These are phyloP conservation scores for Linum tenue DNA, from an alignment of 345 rosid species.

Conservation along the genomic window DNA sequence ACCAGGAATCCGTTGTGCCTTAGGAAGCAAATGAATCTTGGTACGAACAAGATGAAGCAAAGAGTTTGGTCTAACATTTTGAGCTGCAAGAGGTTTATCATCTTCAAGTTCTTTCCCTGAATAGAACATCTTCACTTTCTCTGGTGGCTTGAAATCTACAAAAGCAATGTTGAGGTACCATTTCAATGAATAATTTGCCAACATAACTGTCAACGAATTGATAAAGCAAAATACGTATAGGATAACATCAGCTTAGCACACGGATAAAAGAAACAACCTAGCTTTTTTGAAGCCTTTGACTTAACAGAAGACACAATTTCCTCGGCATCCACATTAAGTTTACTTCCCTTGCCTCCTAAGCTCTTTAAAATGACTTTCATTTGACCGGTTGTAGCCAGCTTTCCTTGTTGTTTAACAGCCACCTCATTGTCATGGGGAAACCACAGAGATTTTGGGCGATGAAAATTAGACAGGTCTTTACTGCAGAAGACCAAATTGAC, in stretches of 20 bases:
- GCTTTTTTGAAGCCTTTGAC: conserved; percentile 83
- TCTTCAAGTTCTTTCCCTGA: conserved; percentile 90
- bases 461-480: conserved; percentile 90
- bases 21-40: conserved; percentile 66
- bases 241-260: conserved; percentile 2
- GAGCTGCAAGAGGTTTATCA: conserved; percentile 56
- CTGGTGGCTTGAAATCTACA: conserved; percentile 87
- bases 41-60: conserved; percentile 90
- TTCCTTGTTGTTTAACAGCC: conserved; percentile 78
- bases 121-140: conserved; percentile 67
- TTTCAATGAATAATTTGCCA: background rate
- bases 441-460: conserved; percentile 92
- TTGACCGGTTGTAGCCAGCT: conserved; percentile 64
- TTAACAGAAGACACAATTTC: conserved; percentile 73
- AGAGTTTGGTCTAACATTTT: conserved; percentile 85
- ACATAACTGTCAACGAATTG: background rate
- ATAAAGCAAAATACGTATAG: background rate
- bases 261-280: conserved; percentile 48
- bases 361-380: conserved; percentile 89
- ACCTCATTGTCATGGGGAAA: conserved; percentile 92
- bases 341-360: conserved; percentile 95
- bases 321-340: conserved; percentile 75
- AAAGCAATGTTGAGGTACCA: conserved; percentile 6
- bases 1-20: conserved; percentile 83
- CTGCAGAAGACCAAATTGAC: conserved; percentile 30